Base-by-base conservation (phyloP, 306 rosid genomes). In the Castanea mollissima region DNA sequence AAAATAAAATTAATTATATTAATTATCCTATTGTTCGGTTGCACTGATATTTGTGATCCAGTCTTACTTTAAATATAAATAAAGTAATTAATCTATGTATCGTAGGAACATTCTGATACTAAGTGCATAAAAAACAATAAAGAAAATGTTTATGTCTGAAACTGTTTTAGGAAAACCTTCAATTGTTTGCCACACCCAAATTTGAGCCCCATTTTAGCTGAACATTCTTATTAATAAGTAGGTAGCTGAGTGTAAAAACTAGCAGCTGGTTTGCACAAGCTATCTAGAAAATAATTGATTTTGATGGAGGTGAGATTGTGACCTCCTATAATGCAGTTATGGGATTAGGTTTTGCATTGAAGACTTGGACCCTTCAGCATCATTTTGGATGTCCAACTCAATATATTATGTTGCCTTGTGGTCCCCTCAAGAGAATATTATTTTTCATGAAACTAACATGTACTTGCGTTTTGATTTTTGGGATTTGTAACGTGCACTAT, bases 271-370 rank as follows among this genome's bases (percentile, higher is more conserved):
- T 80, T 35, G 20, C 79, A 73, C 80, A 76, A 49, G 64, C 14
- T 8, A 41, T 11, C 12, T 41, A 55, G 69, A 78, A 83, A 64
- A 74, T 73, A 64, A 77, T 78, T 41, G 46, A 79, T 74, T 83
- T 85, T 85, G 69, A 85, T 83, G 79, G 73, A 76, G 81, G 68
- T 71, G 80, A 75, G 83, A 78, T 76, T 76, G 80, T 84, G 83
- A 83, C 83, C 74, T 76, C 83, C 83, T 76, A 80, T 69, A 80
- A 76, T 81, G 90, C 90, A 91, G 85, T 91, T 83, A 89, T 87
- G 90, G 83, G 62, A 82, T 87, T 84, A 82, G 85, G 88, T 85
- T 74, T 85, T 87, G 87, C 91, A 89, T 85, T 91, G 76, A 91
- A 90, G 88, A 83, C 73, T 75, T 29, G 75, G 74, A 88, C 75